Conservation (phyloP, 140 eudicot genomes). For the Bidens hawaiensis region DNA sequence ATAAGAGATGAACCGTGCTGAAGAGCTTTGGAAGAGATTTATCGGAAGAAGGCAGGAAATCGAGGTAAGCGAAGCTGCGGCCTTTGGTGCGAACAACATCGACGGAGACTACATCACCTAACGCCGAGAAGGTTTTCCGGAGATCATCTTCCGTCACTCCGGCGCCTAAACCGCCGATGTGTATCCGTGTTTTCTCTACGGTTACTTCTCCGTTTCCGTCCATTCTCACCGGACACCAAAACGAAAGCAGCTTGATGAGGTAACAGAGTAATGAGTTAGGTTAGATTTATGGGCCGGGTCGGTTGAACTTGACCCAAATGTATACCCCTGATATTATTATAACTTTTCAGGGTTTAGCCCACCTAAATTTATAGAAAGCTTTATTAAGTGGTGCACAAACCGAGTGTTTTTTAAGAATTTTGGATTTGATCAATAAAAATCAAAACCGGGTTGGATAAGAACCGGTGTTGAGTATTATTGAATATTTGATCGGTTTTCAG, state of each 20-base stretch:
- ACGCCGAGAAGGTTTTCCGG: constrained; percentile 60
- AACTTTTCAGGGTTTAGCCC: neutral
- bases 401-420: too few species aligned
- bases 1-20: constrained; percentile 73
- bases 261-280: too few species aligned
- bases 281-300: constrained; percentile 12
- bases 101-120: constrained; percentile 58
- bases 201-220: constrained; percentile 2
- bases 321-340: too few species aligned
- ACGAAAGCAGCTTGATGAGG: constrained; percentile 8
- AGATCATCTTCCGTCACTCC: constrained; percentile 70
- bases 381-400: too few species aligned
- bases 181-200: constrained; percentile 46
- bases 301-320: neutral
- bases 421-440: too few species aligned
- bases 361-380: too few species aligned
- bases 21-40: constrained; percentile 89
- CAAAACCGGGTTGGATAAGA: too few species aligned
- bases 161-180: constrained; percentile 85
- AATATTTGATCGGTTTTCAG: too few species aligned
- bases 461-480: too few species aligned
- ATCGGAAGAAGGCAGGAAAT: constrained; percentile 61
- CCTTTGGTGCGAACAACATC: constrained; percentile 77
- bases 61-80: constrained; percentile 89
- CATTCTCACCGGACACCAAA: too few species aligned